Conservation (phyloP, 768 basidiomycete species). For the Tricholoma hemisulphureum region DNA sequence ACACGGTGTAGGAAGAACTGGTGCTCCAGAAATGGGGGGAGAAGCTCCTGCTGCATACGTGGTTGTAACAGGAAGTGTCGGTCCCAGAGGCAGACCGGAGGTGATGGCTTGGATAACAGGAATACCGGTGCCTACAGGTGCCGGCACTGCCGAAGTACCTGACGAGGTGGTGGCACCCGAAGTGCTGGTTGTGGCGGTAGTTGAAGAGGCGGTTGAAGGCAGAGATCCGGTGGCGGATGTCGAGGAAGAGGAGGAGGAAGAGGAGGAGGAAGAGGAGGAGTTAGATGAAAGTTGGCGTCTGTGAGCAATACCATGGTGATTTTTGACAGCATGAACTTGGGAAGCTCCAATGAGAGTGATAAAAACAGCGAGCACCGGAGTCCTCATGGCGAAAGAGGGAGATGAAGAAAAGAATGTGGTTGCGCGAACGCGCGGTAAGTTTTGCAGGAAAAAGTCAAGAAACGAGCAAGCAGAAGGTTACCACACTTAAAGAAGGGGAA, state of each 20-base stretch:
- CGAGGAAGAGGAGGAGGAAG: neutral
- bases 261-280: conserved; percentile 3
- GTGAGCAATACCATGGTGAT: conserved; percentile 27
- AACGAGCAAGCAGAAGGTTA: too few relatives aligned
- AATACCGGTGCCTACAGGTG: conserved; percentile 39
- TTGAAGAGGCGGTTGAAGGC: neutral
- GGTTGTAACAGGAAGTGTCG: conserved; percentile 47
- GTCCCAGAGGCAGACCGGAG: conserved; percentile 58
- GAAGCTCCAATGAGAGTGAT: conserved; percentile 17
- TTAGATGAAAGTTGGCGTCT: conserved; percentile 41
- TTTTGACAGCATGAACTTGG: conserved; percentile 24
- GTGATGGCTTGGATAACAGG: conserved; percentile 61
- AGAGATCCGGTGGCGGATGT: neutral
- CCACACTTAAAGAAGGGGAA: conserved; percentile 7
- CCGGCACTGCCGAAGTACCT: conserved; percentile 40
- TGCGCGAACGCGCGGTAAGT: conserved; percentile 13
- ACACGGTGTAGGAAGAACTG: conserved; percentile 66
- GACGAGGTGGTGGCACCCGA: conserved; percentile 12
- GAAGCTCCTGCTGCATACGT: conserved; percentile 60
- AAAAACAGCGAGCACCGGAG: conserved; percentile 8
- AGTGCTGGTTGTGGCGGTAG: neutral
- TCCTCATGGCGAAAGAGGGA: conserved; percentile 17
- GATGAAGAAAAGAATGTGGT: conserved; percentile 16
- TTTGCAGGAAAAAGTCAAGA: conserved; percentile 7
- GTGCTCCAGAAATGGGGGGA: conserved; percentile 64